phyloP scores from a whole-genome alignment of 2,329 filamentous ascomycete genomes.

The Fusarium napiforme region DNA sequence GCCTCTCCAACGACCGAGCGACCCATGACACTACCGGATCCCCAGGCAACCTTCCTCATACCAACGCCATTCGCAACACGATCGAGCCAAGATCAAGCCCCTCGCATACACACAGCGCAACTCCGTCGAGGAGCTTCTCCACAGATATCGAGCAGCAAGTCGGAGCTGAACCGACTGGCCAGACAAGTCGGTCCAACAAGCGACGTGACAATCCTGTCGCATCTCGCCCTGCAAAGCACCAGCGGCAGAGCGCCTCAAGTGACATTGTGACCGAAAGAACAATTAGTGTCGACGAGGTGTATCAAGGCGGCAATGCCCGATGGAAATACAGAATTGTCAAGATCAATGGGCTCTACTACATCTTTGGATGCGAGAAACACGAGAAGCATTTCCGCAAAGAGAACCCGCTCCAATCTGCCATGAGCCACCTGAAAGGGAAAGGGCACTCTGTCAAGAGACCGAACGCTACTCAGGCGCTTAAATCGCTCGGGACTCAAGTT shows the following conservation, averaged over 20 bases:
- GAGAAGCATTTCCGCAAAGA: neutral
- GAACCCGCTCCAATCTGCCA: fast-evolving
- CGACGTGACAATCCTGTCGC: fast-evolving
- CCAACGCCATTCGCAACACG: neutral
- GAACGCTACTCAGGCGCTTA: fast-evolving
- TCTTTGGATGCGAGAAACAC: neutral
- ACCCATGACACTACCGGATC: neutral
- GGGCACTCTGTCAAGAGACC: fast-evolving
- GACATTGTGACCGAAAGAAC: fast-evolving
- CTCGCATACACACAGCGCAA: neutral
- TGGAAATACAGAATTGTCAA: neutral
- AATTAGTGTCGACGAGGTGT: fast-evolving
- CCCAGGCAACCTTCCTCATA: neutral
- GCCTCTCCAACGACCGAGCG: neutral
- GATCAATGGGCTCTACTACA: fast-evolving
- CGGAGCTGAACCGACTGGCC: fast-evolving
- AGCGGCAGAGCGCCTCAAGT: neutral
- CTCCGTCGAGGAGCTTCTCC: fast-evolving
- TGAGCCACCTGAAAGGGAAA: neutral
- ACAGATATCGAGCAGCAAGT: neutral
- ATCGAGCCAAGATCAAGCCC: neutral
- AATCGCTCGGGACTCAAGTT: fast-evolving
- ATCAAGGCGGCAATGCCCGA: neutral
- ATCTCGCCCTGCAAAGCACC: neutral
- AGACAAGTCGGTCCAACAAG: fast-evolving